Base-by-base conservation (phyloP, 2,329 filamentous ascomycete species). In the Apiospora hydei region DNA sequence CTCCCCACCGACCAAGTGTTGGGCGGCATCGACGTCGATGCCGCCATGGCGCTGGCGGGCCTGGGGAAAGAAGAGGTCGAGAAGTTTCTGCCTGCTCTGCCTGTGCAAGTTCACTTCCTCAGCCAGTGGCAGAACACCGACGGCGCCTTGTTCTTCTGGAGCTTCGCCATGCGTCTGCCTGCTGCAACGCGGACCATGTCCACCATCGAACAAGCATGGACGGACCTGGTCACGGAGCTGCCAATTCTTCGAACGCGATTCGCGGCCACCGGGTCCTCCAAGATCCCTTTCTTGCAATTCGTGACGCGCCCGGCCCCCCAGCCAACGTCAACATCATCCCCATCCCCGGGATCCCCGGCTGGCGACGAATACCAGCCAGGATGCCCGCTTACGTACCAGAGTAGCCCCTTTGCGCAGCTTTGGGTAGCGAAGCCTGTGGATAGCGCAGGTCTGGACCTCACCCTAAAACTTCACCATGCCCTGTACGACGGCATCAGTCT, bases 401-500 rank as follows among this genome's bases (percentile, higher is more conserved):
- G 70, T 0, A 77, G 76, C 2, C 81, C 78, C 0, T 75, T 82
- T 61, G 74, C 79, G 2, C 72, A 74, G 5, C 67, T 84, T 3
- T 51, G 68, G 0, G 72, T 79, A 0, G 53, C 74, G 3, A 72
- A 75, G 1, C 70, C 7, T 38, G 7, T 75, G 4, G 71, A 74
- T 0, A 51, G 74, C 0, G 74, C 75, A 0, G 72, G 75, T 3
- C 82, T 80, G 76, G 53, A 74, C 0, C 71, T 90, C 4, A 82
- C 87, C 2, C 84, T 94, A 6, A 85, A 85, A 38, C 91, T 98
- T 5, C 95, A 98, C 74, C 95, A 98, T 80, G 93, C 93, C 0
- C 85, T 98, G 0, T 98, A 98, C 78, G 96, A 98, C 80, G 95
- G 92, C 7, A 87, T 97, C 73, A 96, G 93, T 76, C 84, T 98